phyloP scores from a whole-genome alignment of 768 basidiomycete genomes.

The Mycena chlorophos region DNA sequence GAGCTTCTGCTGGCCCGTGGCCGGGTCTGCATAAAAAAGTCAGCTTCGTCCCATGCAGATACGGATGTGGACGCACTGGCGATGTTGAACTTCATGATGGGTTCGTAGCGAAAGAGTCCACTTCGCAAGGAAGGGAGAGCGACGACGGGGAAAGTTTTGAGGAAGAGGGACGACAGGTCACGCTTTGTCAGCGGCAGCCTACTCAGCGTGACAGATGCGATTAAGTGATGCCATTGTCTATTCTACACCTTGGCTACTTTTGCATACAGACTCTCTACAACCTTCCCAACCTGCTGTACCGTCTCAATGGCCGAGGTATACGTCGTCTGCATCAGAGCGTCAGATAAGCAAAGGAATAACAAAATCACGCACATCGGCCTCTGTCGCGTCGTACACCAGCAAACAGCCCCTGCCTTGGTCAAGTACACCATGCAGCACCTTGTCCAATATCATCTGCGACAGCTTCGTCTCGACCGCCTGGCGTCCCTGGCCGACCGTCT shows the following conservation, averaged over 20 bases:
- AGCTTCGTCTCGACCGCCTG: constrained; percentile 93
- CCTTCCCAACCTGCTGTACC: constrained; percentile 85
- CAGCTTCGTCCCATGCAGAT: constrained; percentile 15
- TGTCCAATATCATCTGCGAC: constrained; percentile 98
- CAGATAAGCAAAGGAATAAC: background rate
- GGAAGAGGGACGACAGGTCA: background rate
- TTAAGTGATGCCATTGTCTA: background rate
- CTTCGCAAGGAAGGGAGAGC: too few relatives aligned
- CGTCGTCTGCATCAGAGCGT: constrained; percentile 56
- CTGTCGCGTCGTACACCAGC: constrained; percentile 85
- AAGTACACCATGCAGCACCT: constrained; percentile 91
- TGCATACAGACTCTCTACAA: constrained; percentile 91
- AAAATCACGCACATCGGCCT: constrained; percentile 67
- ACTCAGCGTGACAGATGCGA: background rate
- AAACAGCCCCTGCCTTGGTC: constrained; percentile 94
- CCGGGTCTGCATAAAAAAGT: constrained; percentile 66
- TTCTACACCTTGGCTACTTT: constrained; percentile 44
- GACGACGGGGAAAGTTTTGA: too few relatives aligned
- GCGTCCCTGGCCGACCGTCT: constrained; percentile 80
- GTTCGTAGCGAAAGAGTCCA: too few relatives aligned
- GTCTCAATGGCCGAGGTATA: constrained; percentile 90
- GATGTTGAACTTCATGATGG: constrained; percentile 92
- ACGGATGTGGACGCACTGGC: constrained; percentile 62
- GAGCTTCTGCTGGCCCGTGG: constrained; percentile 96
- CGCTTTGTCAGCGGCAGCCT: background rate